phyloP scores from a whole-genome alignment of 352 stramenopile species.

The Phytopythium boreale region DNA sequence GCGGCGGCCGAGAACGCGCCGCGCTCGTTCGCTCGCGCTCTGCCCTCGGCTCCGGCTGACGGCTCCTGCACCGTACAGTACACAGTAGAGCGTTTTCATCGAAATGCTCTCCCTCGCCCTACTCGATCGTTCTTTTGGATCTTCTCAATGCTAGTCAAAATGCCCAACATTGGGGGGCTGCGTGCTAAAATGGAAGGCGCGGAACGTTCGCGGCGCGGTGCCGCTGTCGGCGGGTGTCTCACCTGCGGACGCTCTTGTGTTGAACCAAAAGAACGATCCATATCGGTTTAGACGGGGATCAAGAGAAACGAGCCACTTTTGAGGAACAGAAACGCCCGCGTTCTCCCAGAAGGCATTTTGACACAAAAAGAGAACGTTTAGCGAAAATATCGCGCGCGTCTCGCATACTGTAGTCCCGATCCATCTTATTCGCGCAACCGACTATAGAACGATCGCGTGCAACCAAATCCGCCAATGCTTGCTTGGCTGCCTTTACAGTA shows the following conservation, averaged over 20 bases:
- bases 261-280: not conserved
- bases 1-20: not conserved
- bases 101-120: not conserved
- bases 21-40: not conserved
- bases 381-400: not conserved
- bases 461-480: not conserved
- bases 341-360: not conserved
- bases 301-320: not conserved
- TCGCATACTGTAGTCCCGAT: conserved; percentile 5
- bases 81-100: not conserved
- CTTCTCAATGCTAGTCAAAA: not conserved
- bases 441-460: not conserved
- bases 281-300: not conserved
- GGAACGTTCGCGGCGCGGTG: conserved; percentile 1
- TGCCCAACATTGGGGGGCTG: not conserved
- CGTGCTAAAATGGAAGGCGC: not conserved
- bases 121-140: not conserved
- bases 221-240: not conserved
- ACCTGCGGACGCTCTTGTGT: not conserved
- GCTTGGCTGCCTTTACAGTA: not conserved
- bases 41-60: not conserved
- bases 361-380: not conserved
- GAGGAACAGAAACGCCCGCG: too few relatives aligned
- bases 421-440: not conserved
- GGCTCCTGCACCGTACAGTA: too few relatives aligned